Evolutionary conservation across 1,284 basidiomycete genomes (phyloP).

Genomic region (Cystobasidiaceae sp.): DNA sequence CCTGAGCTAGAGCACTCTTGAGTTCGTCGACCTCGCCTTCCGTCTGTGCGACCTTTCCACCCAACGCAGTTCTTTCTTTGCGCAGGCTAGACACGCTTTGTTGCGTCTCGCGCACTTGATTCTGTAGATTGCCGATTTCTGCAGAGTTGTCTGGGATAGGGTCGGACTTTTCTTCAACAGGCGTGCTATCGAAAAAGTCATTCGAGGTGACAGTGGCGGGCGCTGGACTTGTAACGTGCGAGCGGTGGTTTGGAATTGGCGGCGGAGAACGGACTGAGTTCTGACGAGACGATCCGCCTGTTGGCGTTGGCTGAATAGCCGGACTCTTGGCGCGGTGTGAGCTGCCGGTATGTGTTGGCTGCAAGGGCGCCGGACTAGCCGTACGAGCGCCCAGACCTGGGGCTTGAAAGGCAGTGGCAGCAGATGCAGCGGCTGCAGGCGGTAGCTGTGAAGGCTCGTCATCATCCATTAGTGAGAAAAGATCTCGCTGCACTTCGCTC

Average conservation of each 20-base stretch:
- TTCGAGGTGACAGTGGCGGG: background rate
- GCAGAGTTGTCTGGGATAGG: constrained; percentile 53
- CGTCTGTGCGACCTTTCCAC: constrained; percentile 53
- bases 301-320: constrained; percentile 19
- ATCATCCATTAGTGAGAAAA: constrained; percentile 58
- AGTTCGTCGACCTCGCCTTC: constrained; percentile 55
- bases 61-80: constrained; percentile 46
- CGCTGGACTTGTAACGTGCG: background rate
- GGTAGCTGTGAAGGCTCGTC: constrained; percentile 58
- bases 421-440: constrained; percentile 56
- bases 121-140: constrained; percentile 78
- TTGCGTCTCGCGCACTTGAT: constrained; percentile 74
- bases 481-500: constrained; percentile 46
- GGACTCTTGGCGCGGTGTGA: background rate
- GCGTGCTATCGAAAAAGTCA: constrained; percentile 13
- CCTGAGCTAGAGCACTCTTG: constrained; percentile 47
- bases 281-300: background rate
- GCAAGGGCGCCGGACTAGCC: constrained; percentile 27
- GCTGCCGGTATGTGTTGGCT: constrained; percentile 29
- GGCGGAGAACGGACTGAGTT: background rate
- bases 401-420: constrained; percentile 38
- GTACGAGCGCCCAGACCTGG: constrained; percentile 27
- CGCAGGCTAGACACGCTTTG: constrained; percentile 46
- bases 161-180: constrained; percentile 9
- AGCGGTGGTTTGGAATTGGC: constrained; percentile 11